phyloP scores from a whole-genome alignment of 306 rosid species.

The Quercus glauca region DNA sequence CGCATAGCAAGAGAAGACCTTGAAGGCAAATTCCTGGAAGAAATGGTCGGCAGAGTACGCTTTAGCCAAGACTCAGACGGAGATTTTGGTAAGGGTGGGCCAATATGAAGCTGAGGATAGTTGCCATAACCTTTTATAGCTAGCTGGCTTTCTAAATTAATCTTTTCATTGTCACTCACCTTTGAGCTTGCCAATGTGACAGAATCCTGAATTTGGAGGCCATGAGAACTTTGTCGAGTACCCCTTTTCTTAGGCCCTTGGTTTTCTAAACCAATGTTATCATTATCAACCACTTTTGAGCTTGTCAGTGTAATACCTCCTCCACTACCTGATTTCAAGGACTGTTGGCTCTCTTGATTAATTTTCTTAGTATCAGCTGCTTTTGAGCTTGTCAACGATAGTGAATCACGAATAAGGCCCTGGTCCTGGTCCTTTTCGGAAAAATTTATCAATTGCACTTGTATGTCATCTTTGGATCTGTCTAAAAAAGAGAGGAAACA shows the following conservation, averaged over 20 bases:
- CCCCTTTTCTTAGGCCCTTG: conserved; percentile 19
- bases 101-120: conserved; percentile 37
- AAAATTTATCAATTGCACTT: conserved; percentile 24
- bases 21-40: conserved; percentile 42
- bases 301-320: conserved; percentile 25
- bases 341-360: conserved; percentile 30
- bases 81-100: conserved; percentile 71
- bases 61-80: conserved; percentile 97
- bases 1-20: conserved; percentile 34
- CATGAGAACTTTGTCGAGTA: conserved; percentile 8
- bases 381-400: conserved; percentile 16
- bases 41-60: conserved; percentile 63
- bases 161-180: conserved; percentile 12
- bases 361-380: neutral
- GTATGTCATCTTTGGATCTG: conserved; percentile 24
- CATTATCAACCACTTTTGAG: conserved; percentile 20
- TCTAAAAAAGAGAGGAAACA: conserved; percentile 23
- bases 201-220: conserved; percentile 20
- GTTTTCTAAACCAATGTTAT: conserved; percentile 34
- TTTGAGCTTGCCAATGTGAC: conserved; percentile 24
- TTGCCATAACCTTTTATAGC: conserved; percentile 13
- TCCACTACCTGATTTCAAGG: conserved; percentile 17
- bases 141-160: conserved; percentile 14
- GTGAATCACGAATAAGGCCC: conserved; percentile 24
- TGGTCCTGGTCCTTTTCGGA: conserved; percentile 11